Conservation (phyloP, 1,284 basidiomycete species). For the Lignosus rhinocerotis region DNA sequence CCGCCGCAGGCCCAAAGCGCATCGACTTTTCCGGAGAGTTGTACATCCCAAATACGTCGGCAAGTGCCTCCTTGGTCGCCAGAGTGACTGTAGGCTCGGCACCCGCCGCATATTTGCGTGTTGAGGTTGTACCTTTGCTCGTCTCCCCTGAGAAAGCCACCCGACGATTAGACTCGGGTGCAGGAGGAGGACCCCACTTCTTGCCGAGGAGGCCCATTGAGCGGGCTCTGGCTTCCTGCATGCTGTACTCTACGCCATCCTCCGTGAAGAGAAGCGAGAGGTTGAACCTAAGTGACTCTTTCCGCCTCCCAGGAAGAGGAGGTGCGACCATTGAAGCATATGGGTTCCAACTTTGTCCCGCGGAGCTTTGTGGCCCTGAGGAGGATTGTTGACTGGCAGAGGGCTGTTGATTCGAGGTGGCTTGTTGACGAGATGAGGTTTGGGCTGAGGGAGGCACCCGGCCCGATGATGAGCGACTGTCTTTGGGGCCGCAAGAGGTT, state of each 20-base stretch:
- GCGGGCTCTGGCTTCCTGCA: slow-evolving; percentile 73
- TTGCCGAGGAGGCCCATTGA: slow-evolving; percentile 79
- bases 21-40: slow-evolving; percentile 84
- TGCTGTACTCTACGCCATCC: slow-evolving; percentile 68
- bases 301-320: slow-evolving; percentile 63
- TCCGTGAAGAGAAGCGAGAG: slow-evolving; percentile 67
- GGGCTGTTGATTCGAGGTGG: slow-evolving; percentile 16
- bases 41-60: slow-evolving; percentile 93
- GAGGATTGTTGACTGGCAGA: slow-evolving; percentile 2
- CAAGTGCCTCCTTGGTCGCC: slow-evolving; percentile 87
- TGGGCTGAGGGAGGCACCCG: not conserved
- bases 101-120: slow-evolving; percentile 27
- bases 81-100: slow-evolving; percentile 72
- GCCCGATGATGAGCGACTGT: not conserved
- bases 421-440: too few species aligned
- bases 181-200: slow-evolving; percentile 72
- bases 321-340: slow-evolving; percentile 72
- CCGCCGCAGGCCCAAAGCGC: slow-evolving; percentile 44
- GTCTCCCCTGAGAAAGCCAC: slow-evolving; percentile 59
- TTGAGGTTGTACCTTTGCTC: slow-evolving; percentile 39
- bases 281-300: slow-evolving; percentile 68
- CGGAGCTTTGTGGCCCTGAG: not conserved
- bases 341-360: slow-evolving; percentile 36
- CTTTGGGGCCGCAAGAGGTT: slow-evolving; percentile 12
- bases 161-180: slow-evolving; percentile 41